Evolutionary conservation across 2,329 filamentous ascomycete genomes (phyloP).

Genomic region (Penicillium psychrosexuale): DNA sequence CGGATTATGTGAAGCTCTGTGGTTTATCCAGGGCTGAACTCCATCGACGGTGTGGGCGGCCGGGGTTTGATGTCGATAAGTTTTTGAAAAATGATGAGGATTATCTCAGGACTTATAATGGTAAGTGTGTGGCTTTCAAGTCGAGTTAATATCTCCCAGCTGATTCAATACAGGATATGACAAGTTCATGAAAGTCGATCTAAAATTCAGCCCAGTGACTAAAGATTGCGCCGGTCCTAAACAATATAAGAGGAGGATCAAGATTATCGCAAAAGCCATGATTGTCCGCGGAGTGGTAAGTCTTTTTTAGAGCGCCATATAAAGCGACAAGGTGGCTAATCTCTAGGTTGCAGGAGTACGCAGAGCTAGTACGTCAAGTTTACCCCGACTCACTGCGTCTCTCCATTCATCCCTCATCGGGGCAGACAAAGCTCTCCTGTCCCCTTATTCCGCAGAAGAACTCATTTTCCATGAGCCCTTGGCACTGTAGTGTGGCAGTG

Average conservation of each 20-base stretch:
- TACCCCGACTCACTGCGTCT: conserved; percentile 9
- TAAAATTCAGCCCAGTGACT: conserved; percentile 8
- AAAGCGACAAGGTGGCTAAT: background rate
- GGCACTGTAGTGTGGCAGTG: conserved; percentile 10
- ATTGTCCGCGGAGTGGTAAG: conserved; percentile 6
- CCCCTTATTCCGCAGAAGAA: conserved; percentile 4
- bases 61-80: conserved; percentile 4
- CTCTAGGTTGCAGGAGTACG: background rate
- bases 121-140: background rate
- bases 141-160: background rate
- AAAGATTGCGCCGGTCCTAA: conserved; percentile 1
- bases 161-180: conserved; percentile 5
- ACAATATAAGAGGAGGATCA: conserved; percentile 10
- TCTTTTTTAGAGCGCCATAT: background rate
- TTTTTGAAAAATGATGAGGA: conserved; percentile 8
- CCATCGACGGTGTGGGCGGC: conserved; percentile 1
- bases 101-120: conserved; percentile 9
- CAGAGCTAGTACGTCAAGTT: conserved; percentile 4
- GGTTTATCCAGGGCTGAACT: conserved; percentile 1
- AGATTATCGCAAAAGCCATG: conserved; percentile 5
- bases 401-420: conserved; percentile 8
- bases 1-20: conserved; percentile 4
- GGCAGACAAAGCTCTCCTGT: conserved; percentile 6
- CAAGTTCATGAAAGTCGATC: conserved; percentile 9
- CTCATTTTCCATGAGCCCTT: conserved; percentile 8